phyloP scores from a whole-genome alignment of 1,139 yeast genomes.

The Sugiyamaella neomexicana region DNA sequence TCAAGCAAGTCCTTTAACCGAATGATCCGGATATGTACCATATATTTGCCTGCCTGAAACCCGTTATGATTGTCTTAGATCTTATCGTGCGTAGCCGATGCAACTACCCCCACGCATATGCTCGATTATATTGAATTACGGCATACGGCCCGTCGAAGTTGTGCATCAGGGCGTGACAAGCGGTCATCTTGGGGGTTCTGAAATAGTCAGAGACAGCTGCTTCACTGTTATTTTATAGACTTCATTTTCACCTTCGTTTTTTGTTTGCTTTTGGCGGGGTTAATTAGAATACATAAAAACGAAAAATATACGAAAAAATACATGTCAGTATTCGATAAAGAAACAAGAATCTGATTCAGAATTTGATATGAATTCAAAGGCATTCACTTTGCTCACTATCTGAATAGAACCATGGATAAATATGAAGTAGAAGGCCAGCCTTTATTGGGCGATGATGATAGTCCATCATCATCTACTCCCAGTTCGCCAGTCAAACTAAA shows the following conservation, averaged over 20 bases:
- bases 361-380: too few species aligned
- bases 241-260: not conserved
- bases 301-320: too few species aligned
- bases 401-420: not conserved
- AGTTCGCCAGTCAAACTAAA: constrained; percentile 1
- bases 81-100: constrained; percentile 7
- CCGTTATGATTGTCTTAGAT: constrained; percentile 2
- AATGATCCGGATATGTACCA: not conserved
- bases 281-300: too few species aligned
- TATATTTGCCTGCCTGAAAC: constrained; percentile 1
- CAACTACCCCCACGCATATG: constrained; percentile 9
- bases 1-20: not conserved
- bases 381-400: not conserved
- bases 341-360: too few species aligned
- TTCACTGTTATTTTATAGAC: not conserved
- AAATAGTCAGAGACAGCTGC: not conserved
- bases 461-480: constrained; percentile 1
- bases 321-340: too few species aligned
- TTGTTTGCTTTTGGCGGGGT: too few species aligned
- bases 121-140: not conserved
- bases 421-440: not conserved
- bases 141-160: constrained; percentile 1
- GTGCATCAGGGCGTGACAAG: not conserved
- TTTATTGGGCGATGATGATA: not conserved
- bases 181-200: not conserved